Evolutionary conservation across 2,329 filamentous ascomycete genomes (phyloP), one percentile per base, ranked within the genome.

Genomic region (Cladosporium austrohemisphaericum): DNA sequence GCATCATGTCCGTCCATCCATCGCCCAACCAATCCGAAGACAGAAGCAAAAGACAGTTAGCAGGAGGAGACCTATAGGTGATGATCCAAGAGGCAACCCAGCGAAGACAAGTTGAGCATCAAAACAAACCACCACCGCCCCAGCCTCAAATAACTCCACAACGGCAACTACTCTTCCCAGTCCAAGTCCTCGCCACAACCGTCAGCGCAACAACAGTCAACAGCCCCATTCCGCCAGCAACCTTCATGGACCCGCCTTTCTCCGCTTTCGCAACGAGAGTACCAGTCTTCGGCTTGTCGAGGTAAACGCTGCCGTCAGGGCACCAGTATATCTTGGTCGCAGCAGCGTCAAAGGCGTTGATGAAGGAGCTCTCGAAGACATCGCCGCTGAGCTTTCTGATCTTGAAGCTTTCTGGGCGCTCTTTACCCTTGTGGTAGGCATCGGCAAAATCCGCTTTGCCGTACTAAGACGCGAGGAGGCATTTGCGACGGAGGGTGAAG

Each of bases 101-200:
- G n/a, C n/a, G n/a, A n/a, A n/a, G n/a, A n/a, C n/a, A n/a, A n/a
- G n/a, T n/a, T n/a, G n/a, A n/a, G n/a, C n/a, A n/a, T n/a, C n/a
- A n/a, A n/a, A n/a, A n/a, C n/a, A n/a, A n/a, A n/a, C n/a, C n/a
- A n/a, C n/a, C n/a, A n/a, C n/a, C n/a, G n/a, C n/a, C n/a, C n/a
- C n/a, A n/a, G n/a, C n/a, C n/a, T 47, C 44, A 47, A 18, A 47
- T 47, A 2, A 47, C 44, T 14, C 35, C 35, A 18, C 44, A 47
- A 47, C 23, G 11, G 22, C 44, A 47, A 10, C n/a, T 5, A 13
- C 33, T 22, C 33, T 37, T 47, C 16, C 33, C 33, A n/a, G 33
- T 47, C 44, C 44, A 47, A 38, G 44, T 47, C 33, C 44, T 38
- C 13, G 44, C 44, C 9, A 47, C 33, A 29, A 47, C 16, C 25